A percentile compares a stretch with the other conserved stretches of the same genome.
Evolutionary conservation across 2,329 filamentous ascomycete species (phyloP).

Genomic region (Curvularia lunata): DNA sequence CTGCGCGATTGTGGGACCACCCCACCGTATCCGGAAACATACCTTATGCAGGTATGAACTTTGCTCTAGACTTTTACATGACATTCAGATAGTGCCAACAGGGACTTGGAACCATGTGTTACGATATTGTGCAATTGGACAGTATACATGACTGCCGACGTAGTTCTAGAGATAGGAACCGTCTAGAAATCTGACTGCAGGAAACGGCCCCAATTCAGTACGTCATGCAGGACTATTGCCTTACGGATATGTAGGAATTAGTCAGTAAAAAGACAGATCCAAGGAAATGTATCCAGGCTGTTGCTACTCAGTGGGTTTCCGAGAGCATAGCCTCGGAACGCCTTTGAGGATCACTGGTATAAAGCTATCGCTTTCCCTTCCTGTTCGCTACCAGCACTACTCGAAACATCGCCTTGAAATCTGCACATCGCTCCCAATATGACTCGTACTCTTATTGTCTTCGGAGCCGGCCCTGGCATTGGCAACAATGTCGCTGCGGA

Average conservation of each 20-base stretch:
- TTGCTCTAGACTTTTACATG: not conserved
- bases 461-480: slow-evolving; percentile 59
- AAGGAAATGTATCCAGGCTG: too few species aligned
- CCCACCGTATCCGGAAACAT: not conserved
- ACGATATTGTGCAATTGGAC: not conserved
- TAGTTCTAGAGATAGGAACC: not conserved
- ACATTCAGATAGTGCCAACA: not conserved
- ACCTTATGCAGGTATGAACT: not conserved
- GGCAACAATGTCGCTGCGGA: slow-evolving; percentile 51
- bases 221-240: not conserved
- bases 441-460: slow-evolving; percentile 46
- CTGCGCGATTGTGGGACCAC: slow-evolving; percentile 5
- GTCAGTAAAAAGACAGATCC: too few species aligned
- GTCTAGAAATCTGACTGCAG: not conserved
- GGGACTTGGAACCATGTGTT: not conserved
- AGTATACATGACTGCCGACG: not conserved
- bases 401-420: not conserved
- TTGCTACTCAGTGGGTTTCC: not conserved
- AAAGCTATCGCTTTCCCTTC: not conserved
- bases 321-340: not conserved
- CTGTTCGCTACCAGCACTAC: not conserved
- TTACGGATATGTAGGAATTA: too few species aligned
- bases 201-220: not conserved
- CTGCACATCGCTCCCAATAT: slow-evolving; percentile 6
- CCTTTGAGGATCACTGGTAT: not conserved